phyloP scores from a whole-genome alignment of 352 stramenopile genomes.

The Phytophthora litchii region DNA sequence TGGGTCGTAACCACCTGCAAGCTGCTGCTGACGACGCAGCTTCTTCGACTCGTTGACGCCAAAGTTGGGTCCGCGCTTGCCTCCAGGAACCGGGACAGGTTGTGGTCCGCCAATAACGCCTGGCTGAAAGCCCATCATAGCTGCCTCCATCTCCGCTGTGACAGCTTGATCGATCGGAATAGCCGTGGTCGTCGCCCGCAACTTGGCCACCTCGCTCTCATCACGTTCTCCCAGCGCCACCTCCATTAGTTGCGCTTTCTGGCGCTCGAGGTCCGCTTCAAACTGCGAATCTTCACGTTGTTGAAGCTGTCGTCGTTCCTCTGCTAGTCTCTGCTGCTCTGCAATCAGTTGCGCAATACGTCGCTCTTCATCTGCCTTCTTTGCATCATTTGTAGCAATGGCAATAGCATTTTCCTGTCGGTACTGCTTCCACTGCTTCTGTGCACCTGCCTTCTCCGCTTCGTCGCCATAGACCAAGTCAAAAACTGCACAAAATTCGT shows the following conservation, averaged over 20 bases:
- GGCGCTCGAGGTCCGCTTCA: slow-evolving; percentile 76
- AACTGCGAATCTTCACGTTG: slow-evolving; percentile 83
- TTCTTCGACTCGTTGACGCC: slow-evolving; percentile 83
- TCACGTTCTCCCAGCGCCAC: slow-evolving; percentile 84
- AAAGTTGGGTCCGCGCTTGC: slow-evolving; percentile 81
- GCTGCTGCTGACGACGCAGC: slow-evolving; percentile 78
- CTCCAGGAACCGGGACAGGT: slow-evolving; percentile 75
- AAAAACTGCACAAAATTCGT: slow-evolving; percentile 63
- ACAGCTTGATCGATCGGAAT: slow-evolving; percentile 87
- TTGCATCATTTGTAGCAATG: slow-evolving; percentile 87
- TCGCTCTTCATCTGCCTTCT: slow-evolving; percentile 87
- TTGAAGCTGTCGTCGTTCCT: slow-evolving; percentile 79
- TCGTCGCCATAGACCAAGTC: slow-evolving; percentile 85
- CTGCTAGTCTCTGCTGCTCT: slow-evolving; percentile 79
- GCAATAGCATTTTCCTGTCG: slow-evolving; percentile 79
- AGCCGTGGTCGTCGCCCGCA: slow-evolving; percentile 78
- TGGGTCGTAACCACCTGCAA: slow-evolving; percentile 79
- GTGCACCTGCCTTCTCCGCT: slow-evolving; percentile 62
- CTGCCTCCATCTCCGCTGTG: slow-evolving; percentile 88
- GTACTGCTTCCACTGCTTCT: slow-evolving; percentile 90
- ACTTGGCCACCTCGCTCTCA: slow-evolving; percentile 73
- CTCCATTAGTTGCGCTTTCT: slow-evolving; percentile 87
- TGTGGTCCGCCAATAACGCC: slow-evolving; percentile 75
- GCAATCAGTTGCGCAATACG: slow-evolving; percentile 85
- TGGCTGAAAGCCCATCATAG: slow-evolving; percentile 89